Conservation (phyloP, 768 basidiomycete genomes). For the Leucocoprinus leucothites region DNA sequence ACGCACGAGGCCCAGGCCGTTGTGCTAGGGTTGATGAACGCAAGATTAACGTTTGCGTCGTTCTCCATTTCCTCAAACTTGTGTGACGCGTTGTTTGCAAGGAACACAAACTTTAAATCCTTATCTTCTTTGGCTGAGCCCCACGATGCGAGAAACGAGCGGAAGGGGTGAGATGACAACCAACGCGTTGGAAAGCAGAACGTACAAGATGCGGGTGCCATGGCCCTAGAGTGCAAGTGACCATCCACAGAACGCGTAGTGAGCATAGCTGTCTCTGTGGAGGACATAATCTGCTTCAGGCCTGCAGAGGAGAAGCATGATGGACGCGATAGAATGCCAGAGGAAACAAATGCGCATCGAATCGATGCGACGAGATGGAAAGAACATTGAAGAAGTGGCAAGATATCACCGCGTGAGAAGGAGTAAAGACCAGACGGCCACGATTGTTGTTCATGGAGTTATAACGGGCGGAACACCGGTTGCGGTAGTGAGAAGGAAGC, state of each 20-base stretch:
- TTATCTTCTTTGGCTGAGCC: conserved; percentile 41
- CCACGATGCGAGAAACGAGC: too few relatives aligned
- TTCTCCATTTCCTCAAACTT: conserved; percentile 78
- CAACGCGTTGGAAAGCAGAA: neutral
- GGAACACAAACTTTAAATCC: conserved; percentile 59
- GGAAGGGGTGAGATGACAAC: neutral
- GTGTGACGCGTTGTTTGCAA: conserved; percentile 69
- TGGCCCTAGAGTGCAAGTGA: conserved; percentile 74
- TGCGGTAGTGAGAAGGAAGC: neutral
- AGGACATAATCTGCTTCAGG: conserved; percentile 61
- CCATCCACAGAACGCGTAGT: conserved; percentile 70
- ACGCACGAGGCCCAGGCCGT: conserved; percentile 74
- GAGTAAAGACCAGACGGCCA: too few relatives aligned
- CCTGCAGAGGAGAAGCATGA: conserved; percentile 33
- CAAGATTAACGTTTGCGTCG: conserved; percentile 77
- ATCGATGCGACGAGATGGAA: too few relatives aligned
- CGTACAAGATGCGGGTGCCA: conserved; percentile 71
- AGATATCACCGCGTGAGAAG: too few relatives aligned
- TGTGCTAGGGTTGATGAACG: conserved; percentile 64
- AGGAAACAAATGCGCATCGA: too few relatives aligned
- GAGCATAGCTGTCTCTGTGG: conserved; percentile 70
- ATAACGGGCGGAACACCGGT: neutral
- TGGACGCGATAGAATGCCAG: too few relatives aligned
- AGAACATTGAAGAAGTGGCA: too few relatives aligned
- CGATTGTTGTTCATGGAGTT: too few relatives aligned